Conservation (phyloP, 495 filamentous ascomycete genomes). For the Ascodesmis nigricans region DNA sequence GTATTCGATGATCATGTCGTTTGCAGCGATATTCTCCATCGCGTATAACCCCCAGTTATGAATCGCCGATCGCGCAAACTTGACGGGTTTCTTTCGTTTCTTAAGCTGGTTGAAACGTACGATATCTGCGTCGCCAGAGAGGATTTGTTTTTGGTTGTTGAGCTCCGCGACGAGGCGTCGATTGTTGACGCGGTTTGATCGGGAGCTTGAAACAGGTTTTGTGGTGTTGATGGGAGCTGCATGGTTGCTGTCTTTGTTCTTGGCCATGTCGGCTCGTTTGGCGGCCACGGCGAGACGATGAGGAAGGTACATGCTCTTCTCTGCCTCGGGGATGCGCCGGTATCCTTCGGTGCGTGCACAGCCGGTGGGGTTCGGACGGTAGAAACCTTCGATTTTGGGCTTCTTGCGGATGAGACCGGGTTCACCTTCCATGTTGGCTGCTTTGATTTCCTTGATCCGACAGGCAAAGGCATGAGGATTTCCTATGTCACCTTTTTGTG, state of each 20-base stretch:
- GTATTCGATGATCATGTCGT: constrained; percentile 99
- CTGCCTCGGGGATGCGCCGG: constrained; percentile 81
- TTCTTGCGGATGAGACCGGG: constrained; percentile 30
- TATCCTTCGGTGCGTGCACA: constrained; percentile 78
- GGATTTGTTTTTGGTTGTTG: constrained; percentile 73
- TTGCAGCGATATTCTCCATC: constrained; percentile 87
- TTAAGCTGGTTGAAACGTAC: constrained; percentile 97
- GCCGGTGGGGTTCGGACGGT: constrained; percentile 64
- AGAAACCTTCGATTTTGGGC: constrained; percentile 64
- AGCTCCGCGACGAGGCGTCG: constrained; percentile 83
- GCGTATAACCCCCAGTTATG: constrained; percentile 98
- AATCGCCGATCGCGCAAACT: constrained; percentile 92
- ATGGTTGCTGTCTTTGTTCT: constrained; percentile 34
- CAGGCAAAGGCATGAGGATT: constrained; percentile 64
- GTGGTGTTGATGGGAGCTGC: constrained; percentile 4
- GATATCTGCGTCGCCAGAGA: constrained; percentile 66
- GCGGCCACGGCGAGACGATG: constrained; percentile 85
- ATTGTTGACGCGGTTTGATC: constrained; percentile 83
- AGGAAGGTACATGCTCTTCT: constrained; percentile 94
- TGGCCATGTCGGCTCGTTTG: constrained; percentile 52
- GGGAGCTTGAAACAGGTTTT: constrained; percentile 35
- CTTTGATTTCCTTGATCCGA: constrained; percentile 74
- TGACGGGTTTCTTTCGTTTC: constrained; percentile 97
- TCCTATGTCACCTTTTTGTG: constrained; percentile 26
- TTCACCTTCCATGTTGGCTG: constrained; percentile 28